Percentiles rank a stretch among this genome's conserved stretches.
phyloP scores from a whole-genome alignment of 345 rosid genomes.

The Melaleuca alternifolia region DNA sequence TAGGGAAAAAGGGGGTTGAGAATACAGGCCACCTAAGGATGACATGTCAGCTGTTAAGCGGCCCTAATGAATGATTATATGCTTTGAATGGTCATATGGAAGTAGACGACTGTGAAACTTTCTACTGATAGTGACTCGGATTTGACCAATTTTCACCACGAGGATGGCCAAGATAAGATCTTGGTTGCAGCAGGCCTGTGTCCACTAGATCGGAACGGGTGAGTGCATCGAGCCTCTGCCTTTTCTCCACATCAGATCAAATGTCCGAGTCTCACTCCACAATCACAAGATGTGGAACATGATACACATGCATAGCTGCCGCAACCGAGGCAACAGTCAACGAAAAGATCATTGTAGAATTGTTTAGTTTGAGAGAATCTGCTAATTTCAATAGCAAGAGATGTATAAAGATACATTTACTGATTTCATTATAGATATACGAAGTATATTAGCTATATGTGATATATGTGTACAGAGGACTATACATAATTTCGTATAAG shows the following conservation, averaged over 20 bases:
- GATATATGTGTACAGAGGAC: neutral
- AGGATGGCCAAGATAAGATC: neutral
- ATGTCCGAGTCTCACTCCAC: neutral
- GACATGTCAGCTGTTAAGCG: neutral
- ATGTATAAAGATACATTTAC: neutral
- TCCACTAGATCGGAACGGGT: neutral
- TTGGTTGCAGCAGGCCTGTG: neutral
- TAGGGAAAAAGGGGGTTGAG: neutral
- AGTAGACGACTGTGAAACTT: neutral
- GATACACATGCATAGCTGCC: neutral
- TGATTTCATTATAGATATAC: neutral
- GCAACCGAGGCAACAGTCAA: neutral
- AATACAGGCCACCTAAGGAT: neutral
- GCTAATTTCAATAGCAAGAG: neutral
- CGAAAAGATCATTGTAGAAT: neutral
- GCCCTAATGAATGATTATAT: neutral
- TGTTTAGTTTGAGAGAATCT: neutral
- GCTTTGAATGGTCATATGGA: neutral
- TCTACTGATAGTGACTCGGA: neutral
- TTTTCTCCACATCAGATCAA: neutral
- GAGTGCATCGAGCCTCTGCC: neutral
- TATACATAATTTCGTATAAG: neutral
- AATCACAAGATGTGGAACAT: neutral
- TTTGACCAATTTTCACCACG: neutral
- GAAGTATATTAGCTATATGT: neutral